phyloP scores from a whole-genome alignment of 2,329 filamentous ascomycete species.

The Neodidymelliopsis sp. region DNA sequence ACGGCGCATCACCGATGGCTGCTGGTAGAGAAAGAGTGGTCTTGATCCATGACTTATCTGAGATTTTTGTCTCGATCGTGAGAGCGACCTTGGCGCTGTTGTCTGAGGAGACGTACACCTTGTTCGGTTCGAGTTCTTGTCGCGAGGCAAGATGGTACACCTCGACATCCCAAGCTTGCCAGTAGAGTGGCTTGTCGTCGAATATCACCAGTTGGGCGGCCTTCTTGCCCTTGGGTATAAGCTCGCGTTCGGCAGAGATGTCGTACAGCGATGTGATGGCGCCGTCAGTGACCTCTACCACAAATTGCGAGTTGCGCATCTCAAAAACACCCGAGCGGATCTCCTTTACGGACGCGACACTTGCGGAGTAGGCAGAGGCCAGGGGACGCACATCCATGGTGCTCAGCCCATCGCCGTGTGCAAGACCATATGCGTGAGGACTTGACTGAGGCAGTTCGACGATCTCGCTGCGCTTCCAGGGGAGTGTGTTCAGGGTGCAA shows the following conservation, averaged over 20 bases:
- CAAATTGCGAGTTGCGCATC: conserved; percentile 78
- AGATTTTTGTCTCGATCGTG: conserved; percentile 85
- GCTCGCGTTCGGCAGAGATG: conserved; percentile 73
- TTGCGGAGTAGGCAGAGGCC: conserved; percentile 34
- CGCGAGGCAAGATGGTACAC: conserved; percentile 92
- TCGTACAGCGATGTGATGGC: conserved; percentile 87
- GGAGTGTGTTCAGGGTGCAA: conserved; percentile 81
- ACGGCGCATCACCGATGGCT: conserved; percentile 68
- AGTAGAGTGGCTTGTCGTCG: conserved; percentile 96
- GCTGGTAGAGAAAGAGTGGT: conserved; percentile 84
- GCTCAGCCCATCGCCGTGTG: conserved; percentile 56
- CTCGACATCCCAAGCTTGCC: conserved; percentile 98
- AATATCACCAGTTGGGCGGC: conserved; percentile 94
- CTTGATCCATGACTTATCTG: conserved; percentile 83
- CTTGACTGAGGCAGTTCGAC: conserved; percentile 64
- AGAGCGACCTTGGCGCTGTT: conserved; percentile 81
- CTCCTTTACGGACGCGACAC: conserved; percentile 59
- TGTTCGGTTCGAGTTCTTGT: conserved; percentile 72
- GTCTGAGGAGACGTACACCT: conserved; percentile 74
- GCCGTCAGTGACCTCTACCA: conserved; percentile 75
- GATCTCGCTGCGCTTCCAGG: conserved; percentile 82
- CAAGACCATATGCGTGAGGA: conserved; percentile 48
- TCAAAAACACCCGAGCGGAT: conserved; percentile 71
- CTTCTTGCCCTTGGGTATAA: conserved; percentile 75
- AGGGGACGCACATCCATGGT: conserved; percentile 47